Evolutionary conservation across 2,329 filamentous ascomycete genomes (phyloP).

Genomic region (Sporothrix curviconia): DNA sequence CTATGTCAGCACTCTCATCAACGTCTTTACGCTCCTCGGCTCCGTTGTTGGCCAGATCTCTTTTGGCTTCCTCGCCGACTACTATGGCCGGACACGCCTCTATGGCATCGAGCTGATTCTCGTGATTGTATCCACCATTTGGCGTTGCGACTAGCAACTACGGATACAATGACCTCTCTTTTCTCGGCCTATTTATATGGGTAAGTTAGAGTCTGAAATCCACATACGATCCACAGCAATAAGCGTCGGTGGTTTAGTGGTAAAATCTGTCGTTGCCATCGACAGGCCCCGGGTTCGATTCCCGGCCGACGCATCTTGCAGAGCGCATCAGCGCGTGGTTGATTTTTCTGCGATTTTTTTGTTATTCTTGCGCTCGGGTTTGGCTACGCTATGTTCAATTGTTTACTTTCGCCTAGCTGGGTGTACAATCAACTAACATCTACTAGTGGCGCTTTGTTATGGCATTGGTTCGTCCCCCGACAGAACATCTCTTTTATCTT

Average conservation of each 20-base stretch:
- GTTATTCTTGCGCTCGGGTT: not conserved
- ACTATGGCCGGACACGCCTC: conserved; percentile 47
- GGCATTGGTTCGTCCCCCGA: conserved; percentile 33
- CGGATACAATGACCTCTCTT: conserved; percentile 44
- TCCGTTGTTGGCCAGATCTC: conserved; percentile 46
- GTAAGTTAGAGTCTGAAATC: conserved; percentile 22
- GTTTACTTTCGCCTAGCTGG: not conserved
- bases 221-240: not conserved
- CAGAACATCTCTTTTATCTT: not conserved
- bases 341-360: not conserved
- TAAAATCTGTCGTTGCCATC: too few relatives aligned
- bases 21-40: conserved; percentile 46
- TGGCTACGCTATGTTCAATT: not conserved
- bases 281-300: conserved; percentile 11
- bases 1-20: conserved; percentile 43
- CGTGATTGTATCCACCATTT: conserved; percentile 51
- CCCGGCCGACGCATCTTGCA: not conserved
- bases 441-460: conserved; percentile 48
- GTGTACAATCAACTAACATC: not conserved
- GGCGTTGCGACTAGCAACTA: conserved; percentile 47
- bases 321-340: too few relatives aligned
- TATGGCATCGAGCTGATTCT: conserved; percentile 52
- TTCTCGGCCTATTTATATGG: conserved; percentile 45
- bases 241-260: too few relatives aligned
- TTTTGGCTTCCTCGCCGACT: conserved; percentile 49